Conservation (phyloP, 441 rosid species). For the Theobroma grandiflorum region DNA sequence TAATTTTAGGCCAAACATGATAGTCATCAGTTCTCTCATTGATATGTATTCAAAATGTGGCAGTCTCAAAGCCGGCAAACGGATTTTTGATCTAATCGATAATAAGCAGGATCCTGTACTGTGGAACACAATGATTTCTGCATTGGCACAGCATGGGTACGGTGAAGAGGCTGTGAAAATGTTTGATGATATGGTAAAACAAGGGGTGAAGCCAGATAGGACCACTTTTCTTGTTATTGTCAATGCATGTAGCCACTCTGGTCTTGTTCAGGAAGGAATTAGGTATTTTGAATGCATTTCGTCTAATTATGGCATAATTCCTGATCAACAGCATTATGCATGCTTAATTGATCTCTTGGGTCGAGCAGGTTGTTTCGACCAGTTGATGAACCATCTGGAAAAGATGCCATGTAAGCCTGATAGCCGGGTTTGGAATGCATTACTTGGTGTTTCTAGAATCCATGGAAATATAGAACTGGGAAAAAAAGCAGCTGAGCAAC, state of each 20-base stretch:
- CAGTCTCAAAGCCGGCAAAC: slow-evolving; percentile 46
- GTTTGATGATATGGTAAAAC: slow-evolving; percentile 54
- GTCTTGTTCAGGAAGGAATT: slow-evolving; percentile 59
- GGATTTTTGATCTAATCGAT: slow-evolving; percentile 43
- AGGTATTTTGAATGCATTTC: slow-evolving; percentile 56
- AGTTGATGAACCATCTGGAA: slow-evolving; percentile 46
- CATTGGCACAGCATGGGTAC: slow-evolving; percentile 64
- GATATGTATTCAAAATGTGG: slow-evolving; percentile 77
- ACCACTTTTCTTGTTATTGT: slow-evolving; percentile 59
- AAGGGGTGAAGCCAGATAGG: slow-evolving; percentile 53
- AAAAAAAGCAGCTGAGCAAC: slow-evolving; percentile 56
- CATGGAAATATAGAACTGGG: slow-evolving; percentile 52
- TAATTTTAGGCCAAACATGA: slow-evolving; percentile 50
- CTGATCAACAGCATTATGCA: slow-evolving; percentile 63
- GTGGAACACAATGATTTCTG: slow-evolving; percentile 78
- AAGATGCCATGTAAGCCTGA: slow-evolving; percentile 52
- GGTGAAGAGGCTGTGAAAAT: slow-evolving; percentile 51
- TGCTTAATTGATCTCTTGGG: slow-evolving; percentile 69
- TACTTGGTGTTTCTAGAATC: slow-evolving; percentile 54
- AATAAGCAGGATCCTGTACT: slow-evolving; percentile 52
- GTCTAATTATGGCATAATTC: slow-evolving; percentile 47
- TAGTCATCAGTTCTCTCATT: slow-evolving; percentile 65
- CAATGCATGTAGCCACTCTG: slow-evolving; percentile 66
- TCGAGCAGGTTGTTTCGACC: slow-evolving; percentile 54
- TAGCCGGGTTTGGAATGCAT: slow-evolving; percentile 49